Evolutionary conservation across 2,329 filamentous ascomycete species (phyloP).

Genomic region (Neopestalotiopsis sp.): DNA sequence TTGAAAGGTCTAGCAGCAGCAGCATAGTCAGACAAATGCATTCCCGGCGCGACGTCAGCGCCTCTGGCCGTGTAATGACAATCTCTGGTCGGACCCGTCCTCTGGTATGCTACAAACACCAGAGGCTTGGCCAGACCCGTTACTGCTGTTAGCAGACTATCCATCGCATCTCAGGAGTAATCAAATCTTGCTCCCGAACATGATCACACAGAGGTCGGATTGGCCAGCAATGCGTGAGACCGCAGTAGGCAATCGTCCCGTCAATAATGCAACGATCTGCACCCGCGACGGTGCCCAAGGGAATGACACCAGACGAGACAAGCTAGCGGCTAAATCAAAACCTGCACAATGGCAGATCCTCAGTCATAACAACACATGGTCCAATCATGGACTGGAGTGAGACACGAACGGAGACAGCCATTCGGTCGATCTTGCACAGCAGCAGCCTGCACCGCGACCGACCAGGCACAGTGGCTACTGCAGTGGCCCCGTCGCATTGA

Average conservation of each 20-base stretch:
- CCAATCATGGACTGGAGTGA: conserved; percentile 23
- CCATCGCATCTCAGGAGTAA: neutral
- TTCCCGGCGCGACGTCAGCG: neutral
- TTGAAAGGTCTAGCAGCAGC: neutral
- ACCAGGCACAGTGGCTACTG: conserved; percentile 17
- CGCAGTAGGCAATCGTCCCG: conserved; percentile 10
- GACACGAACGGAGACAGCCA: conserved; percentile 32
- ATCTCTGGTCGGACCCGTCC: neutral
- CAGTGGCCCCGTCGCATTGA: conserved; percentile 30
- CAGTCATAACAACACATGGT: conserved; percentile 26
- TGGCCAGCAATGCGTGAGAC: neutral
- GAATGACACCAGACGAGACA: conserved; percentile 20
- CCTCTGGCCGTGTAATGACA: neutral
- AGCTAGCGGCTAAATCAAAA: conserved; percentile 23
- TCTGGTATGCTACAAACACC: neutral
- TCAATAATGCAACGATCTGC: conserved; percentile 16
- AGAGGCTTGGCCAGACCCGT: neutral
- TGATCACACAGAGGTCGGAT: neutral
- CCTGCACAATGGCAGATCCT: conserved; percentile 30
- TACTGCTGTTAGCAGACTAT: conserved; percentile 2
- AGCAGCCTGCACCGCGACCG: conserved; percentile 21
- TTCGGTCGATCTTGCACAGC: conserved; percentile 25
- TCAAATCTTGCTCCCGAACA: neutral
- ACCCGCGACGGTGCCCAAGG: conserved; percentile 13
- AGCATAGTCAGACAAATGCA: conserved; percentile 7